Conservation (phyloP, 441 rosid species). For the Populus trichocarpa region DNA sequence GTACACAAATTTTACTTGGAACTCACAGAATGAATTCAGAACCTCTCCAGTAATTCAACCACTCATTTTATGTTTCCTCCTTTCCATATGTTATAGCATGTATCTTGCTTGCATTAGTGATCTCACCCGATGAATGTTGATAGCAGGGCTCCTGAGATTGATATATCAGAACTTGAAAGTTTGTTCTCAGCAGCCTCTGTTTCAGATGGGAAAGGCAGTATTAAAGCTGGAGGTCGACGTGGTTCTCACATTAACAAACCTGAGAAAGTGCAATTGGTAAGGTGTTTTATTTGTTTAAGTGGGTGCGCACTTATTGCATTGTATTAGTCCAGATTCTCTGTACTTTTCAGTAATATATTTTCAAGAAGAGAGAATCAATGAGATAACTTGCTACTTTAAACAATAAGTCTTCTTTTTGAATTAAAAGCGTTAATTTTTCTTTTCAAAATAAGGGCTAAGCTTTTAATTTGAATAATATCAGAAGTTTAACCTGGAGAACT, state of each 20-base stretch:
- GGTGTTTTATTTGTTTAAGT: conserved; percentile 10
- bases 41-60: not conserved
- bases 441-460: not conserved
- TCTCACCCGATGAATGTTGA: conserved; percentile 21
- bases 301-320: conserved; percentile 8
- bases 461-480: not conserved
- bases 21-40: not conserved
- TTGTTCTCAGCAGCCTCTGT: conserved; percentile 82
- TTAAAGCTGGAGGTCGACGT: conserved; percentile 71
- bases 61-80: not conserved
- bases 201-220: conserved; percentile 51
- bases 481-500: not conserved
- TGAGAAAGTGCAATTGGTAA: conserved; percentile 94
- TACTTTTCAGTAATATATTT: not conserved
- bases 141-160: conserved; percentile 97
- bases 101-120: not conserved
- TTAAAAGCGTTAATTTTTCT: not conserved
- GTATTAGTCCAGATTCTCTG: conserved; percentile 3
- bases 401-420: not conserved
- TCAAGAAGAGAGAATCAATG: not conserved
- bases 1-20: not conserved
- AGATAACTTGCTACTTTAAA: not conserved
- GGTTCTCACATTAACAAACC: conserved; percentile 82
- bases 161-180: conserved; percentile 93
- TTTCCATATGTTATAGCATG: not conserved